phyloP scores from a whole-genome alignment of 305 asterid genomes.

The Ajuga reptans region DNA sequence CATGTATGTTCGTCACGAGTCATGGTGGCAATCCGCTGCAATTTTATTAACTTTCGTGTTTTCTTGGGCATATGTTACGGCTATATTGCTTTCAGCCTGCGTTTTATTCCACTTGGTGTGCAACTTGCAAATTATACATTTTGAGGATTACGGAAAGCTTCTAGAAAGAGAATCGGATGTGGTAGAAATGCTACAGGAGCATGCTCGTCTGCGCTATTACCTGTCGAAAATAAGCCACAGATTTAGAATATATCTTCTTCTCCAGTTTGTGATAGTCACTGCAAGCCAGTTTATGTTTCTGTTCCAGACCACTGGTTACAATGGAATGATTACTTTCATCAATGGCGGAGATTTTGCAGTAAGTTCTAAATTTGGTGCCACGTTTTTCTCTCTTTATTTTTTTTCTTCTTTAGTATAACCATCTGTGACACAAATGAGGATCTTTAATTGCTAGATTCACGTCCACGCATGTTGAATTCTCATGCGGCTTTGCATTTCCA shows the following conservation, averaged over 20 bases:
- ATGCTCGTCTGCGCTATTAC: slow-evolving; percentile 50
- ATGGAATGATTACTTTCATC: slow-evolving; percentile 48
- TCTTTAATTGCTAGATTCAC: too few species aligned
- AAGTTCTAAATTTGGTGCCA: slow-evolving; percentile 29
- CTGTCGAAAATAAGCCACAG: slow-evolving; percentile 91
- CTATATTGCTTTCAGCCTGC: slow-evolving; percentile 49
- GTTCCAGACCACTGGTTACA: slow-evolving; percentile 57
- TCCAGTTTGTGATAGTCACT: slow-evolving; percentile 62
- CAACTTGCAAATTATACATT: slow-evolving; percentile 73
- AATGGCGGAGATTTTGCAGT: slow-evolving; percentile 90
- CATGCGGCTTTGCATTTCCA: not conserved
- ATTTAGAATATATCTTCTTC: slow-evolving; percentile 69
- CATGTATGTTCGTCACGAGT: slow-evolving; percentile 50
- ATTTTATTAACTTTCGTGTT: slow-evolving; percentile 43
- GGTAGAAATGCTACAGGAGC: slow-evolving; percentile 57
- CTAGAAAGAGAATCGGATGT: slow-evolving; percentile 60
- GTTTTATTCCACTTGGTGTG: slow-evolving; percentile 69
- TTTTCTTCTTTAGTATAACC: too few species aligned
- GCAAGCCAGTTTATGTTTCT: slow-evolving; percentile 59
- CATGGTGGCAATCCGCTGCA: slow-evolving; percentile 58
- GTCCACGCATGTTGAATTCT: not conserved
- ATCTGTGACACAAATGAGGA: too few species aligned
- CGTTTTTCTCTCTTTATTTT: not conserved
- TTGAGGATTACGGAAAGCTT: slow-evolving; percentile 71
- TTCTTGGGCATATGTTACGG: slow-evolving; percentile 57